phyloP scores from a whole-genome alignment of 2,329 filamentous ascomycete species.

The Pseudogymnoascus sp. region DNA sequence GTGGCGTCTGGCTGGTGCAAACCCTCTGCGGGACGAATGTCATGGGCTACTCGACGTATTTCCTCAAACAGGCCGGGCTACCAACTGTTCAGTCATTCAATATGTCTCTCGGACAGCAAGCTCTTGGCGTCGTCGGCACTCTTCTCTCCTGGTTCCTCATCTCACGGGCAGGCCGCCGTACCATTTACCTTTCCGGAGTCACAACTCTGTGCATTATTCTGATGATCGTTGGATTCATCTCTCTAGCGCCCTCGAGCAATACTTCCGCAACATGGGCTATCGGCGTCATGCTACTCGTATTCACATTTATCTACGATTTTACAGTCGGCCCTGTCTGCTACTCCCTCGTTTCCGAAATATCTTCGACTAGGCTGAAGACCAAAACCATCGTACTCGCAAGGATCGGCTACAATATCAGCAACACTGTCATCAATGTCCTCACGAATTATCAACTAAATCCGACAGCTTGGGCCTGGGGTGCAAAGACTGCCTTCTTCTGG shows the following conservation, averaged over 20 bases:
- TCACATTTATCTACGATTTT: constrained; percentile 33
- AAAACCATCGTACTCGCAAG: constrained; percentile 36
- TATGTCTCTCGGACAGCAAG: constrained; percentile 42
- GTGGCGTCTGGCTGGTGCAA: constrained; percentile 54
- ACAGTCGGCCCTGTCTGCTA: constrained; percentile 35
- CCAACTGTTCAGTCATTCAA: constrained; percentile 40
- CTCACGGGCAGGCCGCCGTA: not conserved
- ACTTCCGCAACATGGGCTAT: constrained; percentile 36
- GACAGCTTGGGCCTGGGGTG: constrained; percentile 32
- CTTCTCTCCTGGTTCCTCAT: constrained; percentile 31
- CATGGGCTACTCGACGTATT: constrained; percentile 55
- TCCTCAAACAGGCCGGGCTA: constrained; percentile 48
- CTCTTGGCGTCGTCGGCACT: constrained; percentile 37
- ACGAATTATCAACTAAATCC: constrained; percentile 34
- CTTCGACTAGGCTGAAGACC: constrained; percentile 34
- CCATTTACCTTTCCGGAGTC: not conserved
- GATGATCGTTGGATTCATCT: constrained; percentile 38
- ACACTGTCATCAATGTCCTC: constrained; percentile 29
- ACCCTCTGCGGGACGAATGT: constrained; percentile 56
- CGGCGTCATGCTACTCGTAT: constrained; percentile 33
- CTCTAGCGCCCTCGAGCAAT: constrained; percentile 30
- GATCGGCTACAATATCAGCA: constrained; percentile 31
- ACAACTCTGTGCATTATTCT: constrained; percentile 28
- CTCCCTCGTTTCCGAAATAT: constrained; percentile 36
- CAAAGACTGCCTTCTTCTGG: constrained; percentile 36